Percentiles rank a stretch among this genome's conserved stretches.
Evolutionary conservation across 2,329 filamentous ascomycete species (phyloP).

Genomic region (Botryotinia globosa): DNA sequence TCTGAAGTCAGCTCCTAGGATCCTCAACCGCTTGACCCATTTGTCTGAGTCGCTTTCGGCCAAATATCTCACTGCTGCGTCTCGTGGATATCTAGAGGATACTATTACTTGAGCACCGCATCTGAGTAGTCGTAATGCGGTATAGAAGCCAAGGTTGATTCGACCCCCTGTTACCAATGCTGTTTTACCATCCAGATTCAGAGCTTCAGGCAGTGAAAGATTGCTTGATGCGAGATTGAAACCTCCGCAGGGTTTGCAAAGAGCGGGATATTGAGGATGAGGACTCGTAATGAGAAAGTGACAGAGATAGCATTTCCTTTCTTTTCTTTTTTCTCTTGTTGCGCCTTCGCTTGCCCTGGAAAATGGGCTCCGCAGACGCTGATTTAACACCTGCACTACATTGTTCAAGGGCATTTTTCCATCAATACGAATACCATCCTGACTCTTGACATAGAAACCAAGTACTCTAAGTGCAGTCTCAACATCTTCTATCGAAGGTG

Average conservation of each 20-base stretch:
- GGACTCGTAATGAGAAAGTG: background rate
- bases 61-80: slow-evolving; percentile 23
- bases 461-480: slow-evolving; percentile 10
- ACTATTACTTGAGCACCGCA: slow-evolving; percentile 27
- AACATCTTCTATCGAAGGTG: slow-evolving; percentile 9
- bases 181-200: slow-evolving; percentile 21
- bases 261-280: slow-evolving; percentile 24
- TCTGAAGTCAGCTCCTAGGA: slow-evolving; percentile 19
- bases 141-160: slow-evolving; percentile 26
- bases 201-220: slow-evolving; percentile 24
- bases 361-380: background rate
- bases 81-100: slow-evolving; percentile 24
- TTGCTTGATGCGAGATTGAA: slow-evolving; percentile 26
- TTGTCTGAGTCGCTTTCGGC: slow-evolving; percentile 18
- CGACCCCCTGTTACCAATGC: slow-evolving; percentile 26
- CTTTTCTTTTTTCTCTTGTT: background rate
- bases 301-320: slow-evolving; percentile 6
- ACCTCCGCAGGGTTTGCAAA: slow-evolving; percentile 25
- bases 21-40: slow-evolving; percentile 20
- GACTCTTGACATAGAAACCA: slow-evolving; percentile 6
- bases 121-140: slow-evolving; percentile 23
- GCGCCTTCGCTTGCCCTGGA: background rate
- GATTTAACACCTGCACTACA: background rate
- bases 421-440: background rate
- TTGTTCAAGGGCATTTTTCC: background rate